Base-by-base conservation (phyloP, 2,329 filamentous ascomycete genomes). In the Fusarium concolor region DNA sequence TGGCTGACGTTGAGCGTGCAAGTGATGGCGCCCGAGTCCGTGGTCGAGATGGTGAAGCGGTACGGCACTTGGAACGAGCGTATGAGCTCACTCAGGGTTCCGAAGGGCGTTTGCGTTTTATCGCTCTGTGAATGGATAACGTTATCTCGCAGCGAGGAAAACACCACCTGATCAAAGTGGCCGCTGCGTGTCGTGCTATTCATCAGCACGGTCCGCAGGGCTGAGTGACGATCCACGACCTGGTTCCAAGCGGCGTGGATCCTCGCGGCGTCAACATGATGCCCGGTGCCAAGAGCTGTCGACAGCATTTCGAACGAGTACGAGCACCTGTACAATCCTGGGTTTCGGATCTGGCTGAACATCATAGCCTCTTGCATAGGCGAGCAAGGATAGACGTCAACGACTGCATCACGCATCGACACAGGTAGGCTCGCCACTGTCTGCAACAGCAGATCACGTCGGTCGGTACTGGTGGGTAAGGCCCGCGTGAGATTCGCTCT, bases 1-100 rank as follows among this genome's bases (percentile, higher is more conserved):
- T 51, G 47, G 47, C 47, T 51, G 47, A 51, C 47, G 47, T 51
- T 17, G 47, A 51, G 47, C 47, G 47, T 51, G 47, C 47, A 51
- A 33, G 26, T 51, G 47, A 51, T 51, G 37, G 37, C 47, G 26
- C 47, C 47, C 47, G 47, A 51, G 37, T 51, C 47, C 47, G 47
- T 51, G 47, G 47, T 51, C 47, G 47, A 51, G 37, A 51, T 51
- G 37, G 37, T 51, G 26, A 51, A 51, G 37, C 47, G 47, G 47
- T 51, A 51, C 47, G 47, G 47, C 47, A 51, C 47, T 51, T 51
- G 47, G 47, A 51, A 51, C 47, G 47, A 51, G 47, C 37, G 24
- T 20, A 51, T 51, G n/a, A 51, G 37, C 47, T 51, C 47, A 51
- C 47, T 51, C 37, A 51, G 47, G 26, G 47, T 51, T 41, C 26